Base-by-base conservation (phyloP, 2,329 filamentous ascomycete species). In the Colletotrichum spinosum region DNA sequence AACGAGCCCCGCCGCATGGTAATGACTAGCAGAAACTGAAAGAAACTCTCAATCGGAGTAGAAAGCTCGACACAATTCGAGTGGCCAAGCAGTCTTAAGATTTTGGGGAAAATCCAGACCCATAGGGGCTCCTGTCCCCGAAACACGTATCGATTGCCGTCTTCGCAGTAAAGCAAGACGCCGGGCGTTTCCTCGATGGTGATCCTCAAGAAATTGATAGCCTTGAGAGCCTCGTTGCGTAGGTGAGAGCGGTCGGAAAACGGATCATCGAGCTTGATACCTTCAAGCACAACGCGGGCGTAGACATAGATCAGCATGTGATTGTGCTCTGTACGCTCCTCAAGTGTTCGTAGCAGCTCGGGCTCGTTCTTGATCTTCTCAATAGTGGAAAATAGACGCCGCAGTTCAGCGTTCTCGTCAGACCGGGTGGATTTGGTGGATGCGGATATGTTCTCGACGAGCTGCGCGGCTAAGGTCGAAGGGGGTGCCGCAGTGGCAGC, bases 301-400 rank as follows among this genome's bases (percentile, higher is more conserved):
- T 96, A 92, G 68, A 97, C 91, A 73, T 92, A 94, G 56, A 97
- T 90, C 54, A 97, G 86, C 78, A 94, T 92, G 72, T 94, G 91
- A 70, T 97, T 95, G 74, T 97, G 90, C 55, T 90, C 86, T 49
- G 92, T 79, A 69, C 91, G 89, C 49, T 92, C 88, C 68, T 90
- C 86, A 2, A 83, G 73, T 11, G 87, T 85, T 38, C 89, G 88
- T 34, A 95, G 83, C 34, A 82, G 73, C 1, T 74, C 77, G 44
- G 80, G 84, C 10, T 84, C 72, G 68, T 85, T 81, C 61, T 86
- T 86, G 67, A 86, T 80, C 25, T 78, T 77, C 70, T 88, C 83
- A 39, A 90, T 87, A 37, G 84, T 78, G 50, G 79, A 77, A 67
- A 88, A 84, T 3, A 97, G 84, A 56, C 90, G 88, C 68, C 91